phyloP scores from a whole-genome alignment of 2,329 filamentous ascomycete species.

The Diaporthe helianthi region DNA sequence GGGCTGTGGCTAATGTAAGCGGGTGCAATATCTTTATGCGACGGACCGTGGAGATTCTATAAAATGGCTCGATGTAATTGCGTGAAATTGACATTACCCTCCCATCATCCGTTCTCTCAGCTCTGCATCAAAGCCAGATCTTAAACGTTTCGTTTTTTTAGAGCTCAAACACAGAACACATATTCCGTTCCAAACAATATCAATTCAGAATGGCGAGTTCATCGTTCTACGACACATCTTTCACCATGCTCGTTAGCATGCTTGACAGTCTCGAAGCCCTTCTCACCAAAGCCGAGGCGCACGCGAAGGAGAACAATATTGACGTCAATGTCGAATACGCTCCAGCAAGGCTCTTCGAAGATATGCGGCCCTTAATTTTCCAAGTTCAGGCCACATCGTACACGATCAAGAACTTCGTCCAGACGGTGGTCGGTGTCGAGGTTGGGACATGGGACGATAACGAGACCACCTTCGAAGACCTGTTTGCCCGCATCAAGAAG shows the following conservation, averaged over 20 bases:
- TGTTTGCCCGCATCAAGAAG: constrained; percentile 42
- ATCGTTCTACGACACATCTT: constrained; percentile 42
- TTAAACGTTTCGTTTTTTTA: not conserved
- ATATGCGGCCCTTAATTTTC: constrained; percentile 47
- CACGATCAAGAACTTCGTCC: constrained; percentile 41
- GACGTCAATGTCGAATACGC: constrained; percentile 38
- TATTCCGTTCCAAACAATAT: not conserved
- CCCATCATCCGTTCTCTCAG: not conserved
- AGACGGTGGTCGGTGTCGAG: constrained; percentile 39
- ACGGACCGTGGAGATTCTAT: not conserved
- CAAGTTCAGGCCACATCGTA: constrained; percentile 45
- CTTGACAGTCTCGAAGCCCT: constrained; percentile 41
- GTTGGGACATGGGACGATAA: constrained; percentile 40
- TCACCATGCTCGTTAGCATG: constrained; percentile 39
- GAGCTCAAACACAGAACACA: not conserved
- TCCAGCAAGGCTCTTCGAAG: constrained; percentile 40
- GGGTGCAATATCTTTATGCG: not conserved
- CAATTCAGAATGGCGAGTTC: constrained; percentile 40
- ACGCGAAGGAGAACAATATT: constrained; percentile 40
- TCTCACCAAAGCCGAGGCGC: constrained; percentile 42
- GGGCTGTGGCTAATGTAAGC: too few species aligned
- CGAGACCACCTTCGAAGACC: constrained; percentile 44
- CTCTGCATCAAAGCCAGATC: not conserved
- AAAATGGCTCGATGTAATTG: not conserved
- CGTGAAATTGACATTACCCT: not conserved